Percentiles rank a stretch among this genome's conserved stretches.
phyloP scores from a whole-genome alignment of 2,329 filamentous ascomycete species.

The Fusarium sulawesiense region DNA sequence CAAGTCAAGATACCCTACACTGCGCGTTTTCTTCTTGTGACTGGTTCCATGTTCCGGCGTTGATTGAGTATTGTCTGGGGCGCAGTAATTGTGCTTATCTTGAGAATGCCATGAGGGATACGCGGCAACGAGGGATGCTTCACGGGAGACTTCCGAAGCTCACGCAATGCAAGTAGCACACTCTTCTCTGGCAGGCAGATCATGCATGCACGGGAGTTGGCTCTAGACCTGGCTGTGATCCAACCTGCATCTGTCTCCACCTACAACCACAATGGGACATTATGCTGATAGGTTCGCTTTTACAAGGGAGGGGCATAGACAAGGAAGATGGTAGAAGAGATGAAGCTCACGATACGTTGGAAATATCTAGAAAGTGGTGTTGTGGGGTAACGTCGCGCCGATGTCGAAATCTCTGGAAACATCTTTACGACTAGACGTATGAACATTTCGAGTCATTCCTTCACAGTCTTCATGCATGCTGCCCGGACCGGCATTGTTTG shows the following conservation, averaged over 20 bases:
- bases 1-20: conserved; percentile 41
- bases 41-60: too few relatives aligned
- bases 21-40: not conserved
- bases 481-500: conserved; percentile 32
- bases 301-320: conserved; percentile 15
- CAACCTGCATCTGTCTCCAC: conserved; percentile 18
- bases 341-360: conserved; percentile 45
- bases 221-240: conserved; percentile 19
- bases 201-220: conserved; percentile 39
- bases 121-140: conserved; percentile 32
- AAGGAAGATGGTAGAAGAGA: conserved; percentile 3
- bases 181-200: conserved; percentile 12
- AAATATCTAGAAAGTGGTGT: conserved; percentile 39
- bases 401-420: conserved; percentile 31
- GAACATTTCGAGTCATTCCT: not conserved
- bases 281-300: conserved; percentile 43
- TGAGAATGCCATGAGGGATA: not conserved
- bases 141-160: conserved; percentile 30
- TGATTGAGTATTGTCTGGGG: not conserved
- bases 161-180: not conserved
- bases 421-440: not conserved
- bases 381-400: conserved; percentile 38
- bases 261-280: not conserved
- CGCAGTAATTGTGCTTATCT: conserved; percentile 31
- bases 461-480: not conserved